Base-by-base conservation (phyloP, 2,329 filamentous ascomycete genomes). In the Epichloe aotearoae region DNA sequence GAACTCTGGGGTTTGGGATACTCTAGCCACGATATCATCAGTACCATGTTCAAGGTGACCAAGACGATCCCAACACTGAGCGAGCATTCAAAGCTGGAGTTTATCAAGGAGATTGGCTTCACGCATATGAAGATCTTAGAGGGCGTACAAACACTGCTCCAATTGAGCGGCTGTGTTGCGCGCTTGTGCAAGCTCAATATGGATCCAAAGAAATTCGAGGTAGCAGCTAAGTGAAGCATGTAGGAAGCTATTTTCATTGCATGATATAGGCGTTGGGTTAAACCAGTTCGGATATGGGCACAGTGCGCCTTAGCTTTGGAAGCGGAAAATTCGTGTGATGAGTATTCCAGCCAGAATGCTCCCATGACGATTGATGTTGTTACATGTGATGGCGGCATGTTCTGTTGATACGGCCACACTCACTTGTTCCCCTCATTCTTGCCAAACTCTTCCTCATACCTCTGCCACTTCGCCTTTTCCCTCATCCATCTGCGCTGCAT, bases 121-220 rank as follows among this genome's bases (percentile, higher is more conserved):
- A 95, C 93, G 2, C 93, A 98, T 65, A 98, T 98, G 93, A 90
- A 94, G 66, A 91, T 98, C 51, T 73, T 98, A n/a, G 93, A 98
- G 64, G 93, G 93, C 33, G 88, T 98, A 23, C 91, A 97, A 69
- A 96, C 91, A 7, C 77, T 96, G 55, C 76, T 98, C 52, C 93
- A 98, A 68, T 75, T 98, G 44, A 94, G 88, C 62, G 93, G 91
- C 11, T 97, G 91, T 64, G 77, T 98, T 20, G 89, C 88, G 15
- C 83, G 91, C 60, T 74, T 98, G 51, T 93, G 88, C 71, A 95
- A 86, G 73, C 83, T 97, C 66, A 96, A 96, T 67, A 97, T 98
- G 91, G 87, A 95, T 62, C 86, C 88, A 3, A 83, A 86, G 64
- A 77, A 85, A 54, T 96, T 96, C 63, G 73, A 75, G 58, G 55